Evolutionary conservation across 805 yeast genomes (phyloP).

Genomic region (Saccharomyces jurei): DNA sequence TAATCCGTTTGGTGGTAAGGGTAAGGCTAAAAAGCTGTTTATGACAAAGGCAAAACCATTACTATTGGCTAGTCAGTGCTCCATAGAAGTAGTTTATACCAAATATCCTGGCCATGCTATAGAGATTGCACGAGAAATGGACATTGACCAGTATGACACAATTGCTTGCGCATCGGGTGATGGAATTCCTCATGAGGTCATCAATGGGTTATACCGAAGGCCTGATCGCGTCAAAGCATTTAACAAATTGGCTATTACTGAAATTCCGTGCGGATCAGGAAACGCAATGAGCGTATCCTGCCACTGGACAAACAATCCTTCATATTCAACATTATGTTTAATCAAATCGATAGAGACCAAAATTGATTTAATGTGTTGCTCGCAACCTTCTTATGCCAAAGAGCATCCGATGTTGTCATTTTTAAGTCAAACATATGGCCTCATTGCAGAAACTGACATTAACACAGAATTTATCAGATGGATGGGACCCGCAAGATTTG

Average conservation of each 20-base stretch:
- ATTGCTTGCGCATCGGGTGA: conserved; percentile 93
- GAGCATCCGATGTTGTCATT: conserved; percentile 54
- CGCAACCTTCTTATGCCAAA: conserved; percentile 38
- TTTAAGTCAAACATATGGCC: conserved; percentile 79
- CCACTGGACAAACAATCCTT: conserved; percentile 63
- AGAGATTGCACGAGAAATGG: conserved; percentile 54
- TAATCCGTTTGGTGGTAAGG: conserved; percentile 91
- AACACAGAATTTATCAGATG: conserved; percentile 86
- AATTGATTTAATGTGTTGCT: conserved; percentile 76
- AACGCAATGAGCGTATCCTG: conserved; percentile 84
- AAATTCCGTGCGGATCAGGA: conserved; percentile 94
- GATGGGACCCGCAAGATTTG: conserved; percentile 81
- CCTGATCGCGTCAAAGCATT: conserved; percentile 59
- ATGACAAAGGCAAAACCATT: conserved; percentile 56
- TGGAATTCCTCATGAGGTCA: conserved; percentile 91
- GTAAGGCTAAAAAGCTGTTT: conserved; percentile 59
- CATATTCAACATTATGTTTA: conserved; percentile 59
- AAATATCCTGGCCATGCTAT: conserved; percentile 64
- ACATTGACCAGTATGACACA: conserved; percentile 55
- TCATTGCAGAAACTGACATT: conserved; percentile 88
- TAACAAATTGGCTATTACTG: conserved; percentile 59
- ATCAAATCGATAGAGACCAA: conserved; percentile 61
- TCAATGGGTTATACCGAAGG: conserved; percentile 74
- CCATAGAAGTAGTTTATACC: conserved; percentile 52
- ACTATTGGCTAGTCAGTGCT: conserved; percentile 58